A percentile compares a stretch with the other conserved stretches of the same genome.
Evolutionary conservation across 2,329 filamentous ascomycete genomes (phyloP).

Genomic region (Aspergillus uvarum): DNA sequence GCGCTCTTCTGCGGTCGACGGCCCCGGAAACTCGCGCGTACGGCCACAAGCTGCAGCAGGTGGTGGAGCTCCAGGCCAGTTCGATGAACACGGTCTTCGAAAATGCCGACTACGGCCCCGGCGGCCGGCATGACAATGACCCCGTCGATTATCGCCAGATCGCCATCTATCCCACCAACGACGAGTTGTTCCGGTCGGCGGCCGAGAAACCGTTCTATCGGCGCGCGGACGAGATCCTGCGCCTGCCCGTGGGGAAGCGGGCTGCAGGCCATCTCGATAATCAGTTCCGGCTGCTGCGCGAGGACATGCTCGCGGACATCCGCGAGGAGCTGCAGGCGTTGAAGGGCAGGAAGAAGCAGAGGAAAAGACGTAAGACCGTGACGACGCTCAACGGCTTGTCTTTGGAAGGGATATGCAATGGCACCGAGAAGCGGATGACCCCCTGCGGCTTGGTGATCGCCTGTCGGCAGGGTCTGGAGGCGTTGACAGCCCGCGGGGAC

Average conservation of each 20-base stretch:
- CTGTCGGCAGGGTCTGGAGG: no score
- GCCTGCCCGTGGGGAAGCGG: conserved; percentile 40
- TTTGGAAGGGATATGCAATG: conserved; percentile 42
- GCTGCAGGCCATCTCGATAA: conserved; percentile 62
- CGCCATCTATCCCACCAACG: conserved; percentile 63
- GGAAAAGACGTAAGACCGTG: conserved; percentile 45
- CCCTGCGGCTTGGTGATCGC: background rate
- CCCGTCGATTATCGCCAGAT: conserved; percentile 61
- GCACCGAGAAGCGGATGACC: conserved; percentile 12
- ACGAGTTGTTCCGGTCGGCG: conserved; percentile 58
- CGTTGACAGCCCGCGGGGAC: background rate
- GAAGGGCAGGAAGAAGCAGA: conserved; percentile 39
- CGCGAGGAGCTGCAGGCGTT: conserved; percentile 59
- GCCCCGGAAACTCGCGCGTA: no score
- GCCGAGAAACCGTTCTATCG: conserved; percentile 57
- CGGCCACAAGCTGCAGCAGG: no score
- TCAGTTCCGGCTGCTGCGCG: conserved; percentile 68
- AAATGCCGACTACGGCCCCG: conserved; percentile 27
- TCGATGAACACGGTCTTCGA: no score
- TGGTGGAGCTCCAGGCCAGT: no score
- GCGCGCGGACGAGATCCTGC: conserved; percentile 50
- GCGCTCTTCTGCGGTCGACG: no score
- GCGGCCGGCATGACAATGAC: conserved; percentile 74
- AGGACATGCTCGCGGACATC: conserved; percentile 69
- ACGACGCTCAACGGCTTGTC: conserved; percentile 43